Conservation (phyloP, 1,284 basidiomycete genomes). For the Ganoderma lucidum region DNA sequence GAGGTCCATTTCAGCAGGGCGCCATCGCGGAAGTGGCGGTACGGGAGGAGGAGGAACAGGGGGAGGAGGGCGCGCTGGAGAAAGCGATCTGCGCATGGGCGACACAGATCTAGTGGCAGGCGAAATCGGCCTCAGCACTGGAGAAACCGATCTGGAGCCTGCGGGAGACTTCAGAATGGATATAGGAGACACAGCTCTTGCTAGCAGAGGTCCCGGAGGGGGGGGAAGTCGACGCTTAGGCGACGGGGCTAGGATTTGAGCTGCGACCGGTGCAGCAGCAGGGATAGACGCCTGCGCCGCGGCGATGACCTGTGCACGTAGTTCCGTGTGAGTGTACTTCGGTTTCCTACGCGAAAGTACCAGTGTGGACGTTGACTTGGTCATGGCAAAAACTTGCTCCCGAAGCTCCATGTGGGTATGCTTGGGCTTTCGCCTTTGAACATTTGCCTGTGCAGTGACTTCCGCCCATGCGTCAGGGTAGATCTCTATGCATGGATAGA, state of each 20-base stretch:
- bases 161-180: background rate
- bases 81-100: background rate
- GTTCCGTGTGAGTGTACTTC: slow-evolving; percentile 28
- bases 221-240: background rate
- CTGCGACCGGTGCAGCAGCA: slow-evolving; percentile 4
- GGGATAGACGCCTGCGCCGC: background rate
- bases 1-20: slow-evolving; percentile 16
- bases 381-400: slow-evolving; percentile 12
- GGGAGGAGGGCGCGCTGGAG: background rate
- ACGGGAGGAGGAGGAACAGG: background rate
- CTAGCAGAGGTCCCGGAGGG: background rate
- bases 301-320: slow-evolving; percentile 32
- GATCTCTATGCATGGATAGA: slow-evolving; percentile 51
- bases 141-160: background rate
- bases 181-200: background rate
- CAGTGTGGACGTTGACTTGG: slow-evolving; percentile 11
- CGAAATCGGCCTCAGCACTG: background rate
- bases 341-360: slow-evolving; percentile 15
- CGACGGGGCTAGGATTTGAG: background rate
- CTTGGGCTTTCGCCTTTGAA: slow-evolving; percentile 23
- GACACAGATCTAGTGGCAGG: background rate
- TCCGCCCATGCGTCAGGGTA: slow-evolving; percentile 45
- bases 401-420: slow-evolving; percentile 33
- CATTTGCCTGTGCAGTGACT: background rate
- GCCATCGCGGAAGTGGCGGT: slow-evolving; percentile 2